phyloP scores from a whole-genome alignment of 768 basidiomycete species.

The Leccinum aurantiacum region DNA sequence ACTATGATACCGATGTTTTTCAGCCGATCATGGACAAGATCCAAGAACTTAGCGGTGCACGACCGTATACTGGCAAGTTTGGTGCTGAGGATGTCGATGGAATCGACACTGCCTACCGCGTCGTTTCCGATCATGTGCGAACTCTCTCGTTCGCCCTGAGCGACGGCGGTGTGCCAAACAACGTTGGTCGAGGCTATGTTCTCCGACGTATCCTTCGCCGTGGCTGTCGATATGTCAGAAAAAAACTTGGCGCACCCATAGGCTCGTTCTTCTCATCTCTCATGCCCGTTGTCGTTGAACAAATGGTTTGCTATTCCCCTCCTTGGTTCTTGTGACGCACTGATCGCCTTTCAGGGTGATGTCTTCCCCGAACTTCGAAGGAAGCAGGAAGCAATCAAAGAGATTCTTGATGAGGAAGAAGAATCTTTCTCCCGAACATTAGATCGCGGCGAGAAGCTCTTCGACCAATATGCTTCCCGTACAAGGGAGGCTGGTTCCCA shows the following conservation, averaged over 20 bases:
- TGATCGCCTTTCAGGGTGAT: constrained; percentile 52
- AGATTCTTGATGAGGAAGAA: constrained; percentile 97
- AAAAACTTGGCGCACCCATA: constrained; percentile 90
- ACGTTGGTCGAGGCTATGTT: constrained; percentile 97
- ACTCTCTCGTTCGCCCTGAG: constrained; percentile 95
- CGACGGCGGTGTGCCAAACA: constrained; percentile 95
- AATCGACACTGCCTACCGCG: constrained; percentile 96
- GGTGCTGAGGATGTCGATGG: constrained; percentile 95
- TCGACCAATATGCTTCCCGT: constrained; percentile 79
- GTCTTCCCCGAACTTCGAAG: constrained; percentile 93
- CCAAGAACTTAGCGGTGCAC: constrained; percentile 83
- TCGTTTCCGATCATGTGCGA: constrained; percentile 94
- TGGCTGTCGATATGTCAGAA: constrained; percentile 93
- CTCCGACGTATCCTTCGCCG: constrained; percentile 88
- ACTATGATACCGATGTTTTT: constrained; percentile 98
- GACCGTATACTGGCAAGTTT: constrained; percentile 87
- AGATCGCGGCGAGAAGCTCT: constrained; percentile 94
- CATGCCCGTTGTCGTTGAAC: constrained; percentile 84
- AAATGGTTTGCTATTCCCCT: constrained; percentile 59
- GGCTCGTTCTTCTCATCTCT: constrained; percentile 94
- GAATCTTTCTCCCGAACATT: constrained; percentile 97
- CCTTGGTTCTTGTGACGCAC: constrained; percentile 1
- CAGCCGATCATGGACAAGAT: constrained; percentile 84
- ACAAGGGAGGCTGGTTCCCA: constrained; percentile 61
- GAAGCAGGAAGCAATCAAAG: constrained; percentile 79